These are phyloP conservation scores for Naegleria lovaniensis DNA, from an alignment of 208 protist genomes.

Conservation along the genomic window DNA sequence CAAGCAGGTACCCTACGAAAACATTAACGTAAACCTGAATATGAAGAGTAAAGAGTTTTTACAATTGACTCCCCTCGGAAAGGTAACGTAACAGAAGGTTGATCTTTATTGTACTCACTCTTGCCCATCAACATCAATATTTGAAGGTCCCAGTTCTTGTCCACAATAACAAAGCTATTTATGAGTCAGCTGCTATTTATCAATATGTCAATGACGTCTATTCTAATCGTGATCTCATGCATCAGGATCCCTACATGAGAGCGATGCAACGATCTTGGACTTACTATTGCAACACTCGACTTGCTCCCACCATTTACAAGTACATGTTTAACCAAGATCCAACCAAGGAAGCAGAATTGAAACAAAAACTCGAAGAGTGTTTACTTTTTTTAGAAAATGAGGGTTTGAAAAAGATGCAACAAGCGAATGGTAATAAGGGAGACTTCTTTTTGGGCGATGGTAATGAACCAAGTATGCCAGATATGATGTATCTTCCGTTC, in stretches of 20 bases:
- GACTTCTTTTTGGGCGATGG: not conserved
- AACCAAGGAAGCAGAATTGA: not conserved
- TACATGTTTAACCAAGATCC: not conserved
- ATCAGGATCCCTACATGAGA: not conserved
- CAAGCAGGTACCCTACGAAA: not conserved
- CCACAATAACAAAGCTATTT: not conserved
- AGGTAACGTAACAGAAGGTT: too few species aligned
- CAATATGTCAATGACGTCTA: not conserved
- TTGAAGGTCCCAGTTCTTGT: not conserved
- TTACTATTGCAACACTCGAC: not conserved
- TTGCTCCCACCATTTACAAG: not conserved
- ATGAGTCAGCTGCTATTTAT: not conserved
- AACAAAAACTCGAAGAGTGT: not conserved
- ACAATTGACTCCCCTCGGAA: not conserved
- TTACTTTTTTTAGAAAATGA: not conserved
- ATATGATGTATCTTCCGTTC: not conserved
- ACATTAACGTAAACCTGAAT: not conserved
- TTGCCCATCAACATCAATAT: too few species aligned
- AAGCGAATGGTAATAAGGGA: not conserved
- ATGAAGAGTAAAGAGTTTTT: not conserved
- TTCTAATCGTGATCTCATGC: not conserved
- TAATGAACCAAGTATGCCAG: not conserved
- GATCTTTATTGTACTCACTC: too few species aligned
- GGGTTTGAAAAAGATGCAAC: not conserved
- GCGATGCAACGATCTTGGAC: not conserved